Evolutionary conservation across 2,329 filamentous ascomycete species (phyloP).

Genomic region (Colletotrichum noveboracense): DNA sequence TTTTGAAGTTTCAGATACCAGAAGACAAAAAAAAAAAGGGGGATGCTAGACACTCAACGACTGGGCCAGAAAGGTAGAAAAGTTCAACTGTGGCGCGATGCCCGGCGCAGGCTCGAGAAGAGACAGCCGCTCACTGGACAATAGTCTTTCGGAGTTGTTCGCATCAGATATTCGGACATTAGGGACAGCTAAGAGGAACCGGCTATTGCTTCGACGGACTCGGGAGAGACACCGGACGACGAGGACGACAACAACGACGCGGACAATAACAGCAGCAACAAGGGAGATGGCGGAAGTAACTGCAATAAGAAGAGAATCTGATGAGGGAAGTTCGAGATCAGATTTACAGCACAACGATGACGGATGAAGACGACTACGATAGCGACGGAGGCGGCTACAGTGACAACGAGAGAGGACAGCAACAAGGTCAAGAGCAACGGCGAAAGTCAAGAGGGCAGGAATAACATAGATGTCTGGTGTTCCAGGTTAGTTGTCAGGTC

Average conservation of each 20-base stretch:
- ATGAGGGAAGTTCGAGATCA: not conserved
- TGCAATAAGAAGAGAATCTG: not conserved
- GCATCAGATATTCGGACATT: not conserved
- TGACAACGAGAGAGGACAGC: not conserved
- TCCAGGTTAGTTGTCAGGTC: not conserved
- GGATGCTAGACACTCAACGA: not conserved
- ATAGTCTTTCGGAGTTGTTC: not conserved
- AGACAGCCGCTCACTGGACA: not conserved
- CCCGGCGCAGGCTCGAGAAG: not conserved
- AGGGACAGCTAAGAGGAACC: not conserved
- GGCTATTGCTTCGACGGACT: not conserved
- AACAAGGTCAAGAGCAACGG: not conserved
- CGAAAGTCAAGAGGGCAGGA: not conserved
- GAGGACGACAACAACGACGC: not conserved
- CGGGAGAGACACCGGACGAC: not conserved
- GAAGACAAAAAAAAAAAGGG: not conserved
- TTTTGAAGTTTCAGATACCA: not conserved
- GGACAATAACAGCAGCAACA: not conserved
- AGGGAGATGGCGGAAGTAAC: not conserved
- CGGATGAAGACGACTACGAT: not conserved
- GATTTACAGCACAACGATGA: not conserved
- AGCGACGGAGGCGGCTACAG: not conserved
- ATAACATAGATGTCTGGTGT: accelerated
- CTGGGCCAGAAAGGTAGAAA: not conserved
- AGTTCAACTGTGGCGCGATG: not conserved